Evolutionary conservation across 495 filamentous ascomycete species (phyloP).

Genomic region (Wilcoxina mikolae): DNA sequence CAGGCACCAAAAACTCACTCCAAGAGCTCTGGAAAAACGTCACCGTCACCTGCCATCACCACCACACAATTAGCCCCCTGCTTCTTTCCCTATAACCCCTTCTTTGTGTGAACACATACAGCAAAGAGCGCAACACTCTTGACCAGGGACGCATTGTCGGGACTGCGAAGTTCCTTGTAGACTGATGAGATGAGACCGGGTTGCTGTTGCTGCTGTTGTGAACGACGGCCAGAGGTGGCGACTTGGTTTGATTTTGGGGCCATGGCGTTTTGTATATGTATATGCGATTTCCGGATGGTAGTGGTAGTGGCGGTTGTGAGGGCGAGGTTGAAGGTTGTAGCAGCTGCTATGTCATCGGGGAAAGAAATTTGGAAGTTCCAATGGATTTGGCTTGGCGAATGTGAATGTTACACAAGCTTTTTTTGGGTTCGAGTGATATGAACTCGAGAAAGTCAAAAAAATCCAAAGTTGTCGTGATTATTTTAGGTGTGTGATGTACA

Average conservation of each 20-base stretch:
- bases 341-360: neutral
- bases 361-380: neutral
- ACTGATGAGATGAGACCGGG: slow-evolving; percentile 35
- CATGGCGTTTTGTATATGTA: neutral
- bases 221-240: neutral
- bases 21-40: slow-evolving; percentile 3
- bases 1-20: slow-evolving; percentile 6
- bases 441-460: too few species aligned
- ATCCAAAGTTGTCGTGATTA: too few species aligned
- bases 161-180: slow-evolving; percentile 49
- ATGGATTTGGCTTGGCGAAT: neutral
- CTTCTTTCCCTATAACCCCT: neutral
- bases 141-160: slow-evolving; percentile 64
- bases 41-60: slow-evolving; percentile 1
- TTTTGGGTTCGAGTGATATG: too few species aligned
- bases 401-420: too few species aligned
- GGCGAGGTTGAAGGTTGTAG: neutral
- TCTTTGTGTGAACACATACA: slow-evolving; percentile 36
- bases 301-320: neutral
- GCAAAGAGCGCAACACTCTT: slow-evolving; percentile 57
- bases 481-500: too few species aligned
- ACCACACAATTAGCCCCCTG: neutral
- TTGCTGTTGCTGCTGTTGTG: slow-evolving; percentile 17
- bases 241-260: neutral
- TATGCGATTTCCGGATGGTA: neutral